A percentile compares a stretch with the other conserved stretches of the same genome.
Evolutionary conservation across 208 protist species (phyloP).

Genomic region (Crithidia brevicula): DNA sequence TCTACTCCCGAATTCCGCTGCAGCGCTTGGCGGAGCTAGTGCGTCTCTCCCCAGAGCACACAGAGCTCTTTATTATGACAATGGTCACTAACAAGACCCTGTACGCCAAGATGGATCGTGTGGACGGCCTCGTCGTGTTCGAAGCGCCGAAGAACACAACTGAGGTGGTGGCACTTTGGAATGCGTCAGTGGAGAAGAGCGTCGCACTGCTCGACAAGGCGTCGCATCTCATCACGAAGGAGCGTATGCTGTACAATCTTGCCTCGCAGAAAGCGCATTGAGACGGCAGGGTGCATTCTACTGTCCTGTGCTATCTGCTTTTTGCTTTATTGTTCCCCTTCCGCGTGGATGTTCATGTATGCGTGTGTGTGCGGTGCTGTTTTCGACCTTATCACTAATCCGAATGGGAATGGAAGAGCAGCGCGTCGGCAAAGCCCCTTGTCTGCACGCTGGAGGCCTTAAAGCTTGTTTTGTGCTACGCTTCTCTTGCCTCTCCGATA

Average conservation of each 20-base stretch:
- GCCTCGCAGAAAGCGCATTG: conserved; percentile 27
- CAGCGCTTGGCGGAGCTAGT: conserved; percentile 91
- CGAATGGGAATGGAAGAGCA: too few species aligned
- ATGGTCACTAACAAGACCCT: conserved; percentile 92
- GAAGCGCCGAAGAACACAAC: conserved; percentile 85
- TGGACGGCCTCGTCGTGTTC: conserved; percentile 93
- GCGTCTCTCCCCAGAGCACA: conserved; percentile 82
- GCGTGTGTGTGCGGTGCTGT: too few species aligned
- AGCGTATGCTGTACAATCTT: conserved; percentile 91
- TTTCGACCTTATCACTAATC: too few species aligned
- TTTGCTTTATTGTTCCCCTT: neutral
- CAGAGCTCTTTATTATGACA: conserved; percentile 93
- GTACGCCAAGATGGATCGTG: conserved; percentile 95
- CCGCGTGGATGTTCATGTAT: too few species aligned
- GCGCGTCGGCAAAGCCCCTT: too few species aligned
- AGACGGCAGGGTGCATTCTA: neutral
- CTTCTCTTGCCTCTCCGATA: too few species aligned
- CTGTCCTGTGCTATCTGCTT: neutral
- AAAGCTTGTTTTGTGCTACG: too few species aligned
- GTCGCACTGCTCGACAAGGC: conserved; percentile 92
- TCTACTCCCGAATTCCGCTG: conserved; percentile 95
- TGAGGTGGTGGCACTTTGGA: conserved; percentile 92
- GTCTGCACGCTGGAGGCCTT: too few species aligned
- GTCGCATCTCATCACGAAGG: conserved; percentile 95
- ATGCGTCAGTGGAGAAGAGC: conserved; percentile 83